Conservation (phyloP, 139 green algal species). For the Eudorina sp. region DNA sequence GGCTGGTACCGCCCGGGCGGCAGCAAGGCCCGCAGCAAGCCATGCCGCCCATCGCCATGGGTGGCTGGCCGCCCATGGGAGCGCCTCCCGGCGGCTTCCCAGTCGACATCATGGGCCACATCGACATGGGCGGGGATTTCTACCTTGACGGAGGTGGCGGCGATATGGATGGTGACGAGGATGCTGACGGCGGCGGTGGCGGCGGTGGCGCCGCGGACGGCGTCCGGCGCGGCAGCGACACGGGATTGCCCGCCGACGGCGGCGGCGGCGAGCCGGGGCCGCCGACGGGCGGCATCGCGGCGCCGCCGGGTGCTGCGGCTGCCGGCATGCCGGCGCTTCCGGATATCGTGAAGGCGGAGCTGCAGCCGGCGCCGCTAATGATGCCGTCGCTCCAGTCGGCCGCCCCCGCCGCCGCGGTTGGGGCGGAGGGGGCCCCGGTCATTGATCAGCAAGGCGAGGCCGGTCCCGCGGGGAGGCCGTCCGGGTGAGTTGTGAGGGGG, state of each 20-base stretch:
- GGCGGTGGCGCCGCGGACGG: not conserved
- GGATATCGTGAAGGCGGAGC: not conserved
- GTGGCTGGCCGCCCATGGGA: not conserved
- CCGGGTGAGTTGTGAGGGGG: too few relatives aligned
- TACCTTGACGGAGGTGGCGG: slow-evolving; percentile 32
- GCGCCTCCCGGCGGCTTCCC: not conserved
- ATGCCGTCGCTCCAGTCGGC: not conserved
- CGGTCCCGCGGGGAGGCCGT: too few relatives aligned
- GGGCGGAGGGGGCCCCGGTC: not conserved
- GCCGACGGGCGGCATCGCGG: not conserved
- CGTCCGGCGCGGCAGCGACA: not conserved
- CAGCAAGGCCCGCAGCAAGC: not conserved
- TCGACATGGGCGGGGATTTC: slow-evolving; percentile 6
- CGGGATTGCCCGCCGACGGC: too few relatives aligned
- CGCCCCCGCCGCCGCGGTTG: not conserved
- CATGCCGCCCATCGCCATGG: slow-evolving; percentile 1
- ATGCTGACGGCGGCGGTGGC: not conserved
- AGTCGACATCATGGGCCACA: not conserved
- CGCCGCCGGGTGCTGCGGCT: not conserved
- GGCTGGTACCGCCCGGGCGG: not conserved
- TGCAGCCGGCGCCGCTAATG: not conserved
- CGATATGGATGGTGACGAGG: not conserved
- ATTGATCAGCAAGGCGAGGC: too few relatives aligned
- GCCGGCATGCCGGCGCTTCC: not conserved
- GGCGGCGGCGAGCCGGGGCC: not conserved